Evolutionary conservation across 2,329 filamentous ascomycete species (phyloP), one percentile per base, ranked within the genome.

Genomic region (Epichloe gansuensis): DNA sequence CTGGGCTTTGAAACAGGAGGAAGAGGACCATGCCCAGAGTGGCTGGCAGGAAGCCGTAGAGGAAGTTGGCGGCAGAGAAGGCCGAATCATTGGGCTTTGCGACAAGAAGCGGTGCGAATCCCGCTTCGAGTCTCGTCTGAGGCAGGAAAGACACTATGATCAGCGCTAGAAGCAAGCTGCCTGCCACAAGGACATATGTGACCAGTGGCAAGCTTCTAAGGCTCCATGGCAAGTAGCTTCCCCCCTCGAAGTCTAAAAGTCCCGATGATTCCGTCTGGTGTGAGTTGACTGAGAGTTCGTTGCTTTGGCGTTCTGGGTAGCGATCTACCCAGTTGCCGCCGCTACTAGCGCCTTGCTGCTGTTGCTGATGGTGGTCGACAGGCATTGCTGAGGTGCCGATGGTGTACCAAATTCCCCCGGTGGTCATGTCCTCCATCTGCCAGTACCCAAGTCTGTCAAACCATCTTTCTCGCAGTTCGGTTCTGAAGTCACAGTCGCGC

Each of bases 41-140:
- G 3, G 83, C 79, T 0, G 87, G 86, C 23, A 90, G 52, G 66
- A 90, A 89, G 55, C 79, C 81, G 71, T 89, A 96, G 49, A 95
- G 70, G 68, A 96, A 96, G 67, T 95, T 89, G 48, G 89, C 87
- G 0, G 87, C 74, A 1, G 88, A 94, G 67, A 94, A 96, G 17
- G 85, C 87, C 27, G 72, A 72, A 0, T 68, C 61, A 3, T 76
- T 71, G 1, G 87, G 80, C 3, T 73, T 71, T 0, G 84, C 81
- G 9, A 74, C 70, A 1, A 95, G 71, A 6, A 75, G 71, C 2
- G 90, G 89, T 6, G 75, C 66, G 65, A 95, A 96, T 8, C 89
- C 90, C 7, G 74, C 65, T 39, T 77, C 69, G 34, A 95, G 74
- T 11, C 78, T 76, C 8, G 78, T 82, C 5, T 75, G 72, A 40